Percentiles rank a stretch among this genome's conserved stretches.
These are phyloP conservation scores for Fragaria ananassa DNA, from an alignment of 306 rosid genomes.

Conservation along the genomic window DNA sequence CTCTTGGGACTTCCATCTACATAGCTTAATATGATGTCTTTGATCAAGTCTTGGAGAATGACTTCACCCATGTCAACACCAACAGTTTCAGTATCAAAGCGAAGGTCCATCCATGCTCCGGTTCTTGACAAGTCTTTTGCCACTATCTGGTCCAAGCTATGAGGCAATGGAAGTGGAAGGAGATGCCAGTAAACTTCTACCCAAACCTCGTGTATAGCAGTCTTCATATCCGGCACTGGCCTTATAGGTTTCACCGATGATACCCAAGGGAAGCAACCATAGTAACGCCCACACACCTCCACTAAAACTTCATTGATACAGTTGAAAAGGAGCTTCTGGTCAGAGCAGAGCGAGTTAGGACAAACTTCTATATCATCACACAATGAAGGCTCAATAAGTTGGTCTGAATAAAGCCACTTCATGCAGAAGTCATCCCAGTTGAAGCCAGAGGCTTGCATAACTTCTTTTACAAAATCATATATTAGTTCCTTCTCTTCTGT, in stretches of 20 bases:
- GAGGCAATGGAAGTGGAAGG: conserved; percentile 62
- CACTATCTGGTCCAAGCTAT: conserved; percentile 75
- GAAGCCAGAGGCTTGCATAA: conserved; percentile 63
- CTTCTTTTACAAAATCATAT: conserved; percentile 54
- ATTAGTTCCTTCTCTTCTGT: conserved; percentile 50
- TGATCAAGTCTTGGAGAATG: conserved; percentile 70
- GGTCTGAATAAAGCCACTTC: conserved; percentile 66
- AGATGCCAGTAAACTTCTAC: conserved; percentile 76
- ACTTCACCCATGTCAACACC: conserved; percentile 67
- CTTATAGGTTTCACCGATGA: conserved; percentile 49
- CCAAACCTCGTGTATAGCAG: conserved; percentile 44
- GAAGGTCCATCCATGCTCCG: conserved; percentile 72
- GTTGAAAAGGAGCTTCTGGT: conserved; percentile 64
- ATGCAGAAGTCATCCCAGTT: conserved; percentile 54
- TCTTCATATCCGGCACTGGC: conserved; percentile 44
- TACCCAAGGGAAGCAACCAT: conserved; percentile 52
- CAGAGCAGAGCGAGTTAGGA: conserved; percentile 54
- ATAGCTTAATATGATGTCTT: conserved; percentile 58
- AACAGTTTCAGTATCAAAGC: conserved; percentile 56
- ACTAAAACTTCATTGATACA: conserved; percentile 62
- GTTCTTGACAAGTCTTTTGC: conserved; percentile 69
- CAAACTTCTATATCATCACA: conserved; percentile 49
- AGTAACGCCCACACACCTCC: conserved; percentile 57
- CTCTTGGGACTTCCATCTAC: conserved; percentile 29
- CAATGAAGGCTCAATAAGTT: conserved; percentile 59